A percentile compares a stretch with the other conserved stretches of the same genome.
Conservation (phyloP, 1,139 yeast genomes). For the Debaryomyces nepalensis region DNA sequence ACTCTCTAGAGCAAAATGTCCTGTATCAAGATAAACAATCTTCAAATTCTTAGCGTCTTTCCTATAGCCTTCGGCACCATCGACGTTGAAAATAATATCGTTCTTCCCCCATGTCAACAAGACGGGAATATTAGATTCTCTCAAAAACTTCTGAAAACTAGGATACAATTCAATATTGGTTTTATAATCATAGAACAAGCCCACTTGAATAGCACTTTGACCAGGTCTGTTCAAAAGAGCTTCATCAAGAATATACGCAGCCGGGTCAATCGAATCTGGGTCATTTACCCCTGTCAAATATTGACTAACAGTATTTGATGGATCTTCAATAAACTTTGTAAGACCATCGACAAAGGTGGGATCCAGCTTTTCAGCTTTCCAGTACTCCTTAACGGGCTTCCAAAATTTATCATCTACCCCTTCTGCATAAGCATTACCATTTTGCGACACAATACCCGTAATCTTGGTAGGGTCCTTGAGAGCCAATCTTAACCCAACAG, state of each 20-base stretch:
- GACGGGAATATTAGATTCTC: constrained; percentile 38
- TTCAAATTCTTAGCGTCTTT: constrained; percentile 33
- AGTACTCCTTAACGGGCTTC: constrained; percentile 36
- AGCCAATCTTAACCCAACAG: constrained; percentile 42
- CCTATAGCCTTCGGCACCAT: constrained; percentile 43
- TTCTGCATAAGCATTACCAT: constrained; percentile 49
- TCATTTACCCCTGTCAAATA: constrained; percentile 34
- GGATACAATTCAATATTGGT: constrained; percentile 40
- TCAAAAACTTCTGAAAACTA: constrained; percentile 38
- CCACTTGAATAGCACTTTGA: constrained; percentile 33
- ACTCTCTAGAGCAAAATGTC: constrained; percentile 46
- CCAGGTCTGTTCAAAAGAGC: constrained; percentile 28
- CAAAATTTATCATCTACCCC: constrained; percentile 42
- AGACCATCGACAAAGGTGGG: constrained; percentile 19
- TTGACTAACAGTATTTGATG: constrained; percentile 28
- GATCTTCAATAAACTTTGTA: constrained; percentile 21
- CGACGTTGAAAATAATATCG: constrained; percentile 36
- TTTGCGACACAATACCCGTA: constrained; percentile 39
- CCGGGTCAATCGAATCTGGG: constrained; percentile 32
- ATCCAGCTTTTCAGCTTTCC: constrained; percentile 27
- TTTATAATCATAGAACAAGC: constrained; percentile 39
- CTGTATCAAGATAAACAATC: constrained; percentile 33
- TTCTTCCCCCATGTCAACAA: constrained; percentile 49
- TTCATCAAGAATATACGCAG: constrained; percentile 34
- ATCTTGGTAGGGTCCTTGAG: constrained; percentile 33